Percentiles rank a stretch among this genome's conserved stretches.
Conservation (phyloP, 2,329 filamentous ascomycete genomes). For the Rhinocladiella mackenziei region DNA sequence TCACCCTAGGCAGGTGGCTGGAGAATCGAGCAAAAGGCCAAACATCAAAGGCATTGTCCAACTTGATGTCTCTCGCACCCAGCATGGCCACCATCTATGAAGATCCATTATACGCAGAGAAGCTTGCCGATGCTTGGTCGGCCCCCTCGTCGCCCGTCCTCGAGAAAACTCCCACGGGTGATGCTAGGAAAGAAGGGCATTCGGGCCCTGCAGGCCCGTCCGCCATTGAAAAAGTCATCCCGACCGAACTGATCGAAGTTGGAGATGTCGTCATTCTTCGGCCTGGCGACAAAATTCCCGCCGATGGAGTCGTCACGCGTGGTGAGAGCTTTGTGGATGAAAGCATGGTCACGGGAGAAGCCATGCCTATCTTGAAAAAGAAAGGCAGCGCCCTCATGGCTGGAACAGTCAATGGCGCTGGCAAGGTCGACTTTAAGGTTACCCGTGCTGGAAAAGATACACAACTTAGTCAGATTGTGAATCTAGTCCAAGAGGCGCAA, state of each 20-base stretch:
- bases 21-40: conserved; percentile 95
- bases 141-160: conserved; percentile 34
- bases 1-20: conserved; percentile 82
- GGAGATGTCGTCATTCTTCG: conserved; percentile 89
- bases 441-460: conserved; percentile 91
- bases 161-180: conserved; percentile 43
- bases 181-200: conserved; percentile 23
- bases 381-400: conserved; percentile 78
- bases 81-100: conserved; percentile 96
- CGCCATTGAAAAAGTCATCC: conserved; percentile 78
- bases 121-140: conserved; percentile 77
- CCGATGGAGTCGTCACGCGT: conserved; percentile 79
- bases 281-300: conserved; percentile 94
- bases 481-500: conserved; percentile 95
- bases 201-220: conserved; percentile 33
- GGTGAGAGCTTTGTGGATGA: conserved; percentile 94
- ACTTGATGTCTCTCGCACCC: conserved; percentile 90
- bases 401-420: conserved; percentile 91
- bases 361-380: conserved; percentile 88
- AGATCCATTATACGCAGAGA: conserved; percentile 89
- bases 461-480: conserved; percentile 95
- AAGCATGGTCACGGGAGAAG: conserved; percentile 97
- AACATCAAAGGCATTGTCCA: conserved; percentile 87
- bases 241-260: conserved; percentile 89
- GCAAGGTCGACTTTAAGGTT: conserved; percentile 86